Conservation (phyloP, 2,329 filamentous ascomycete genomes). For the Epichloe coenophiala region DNA sequence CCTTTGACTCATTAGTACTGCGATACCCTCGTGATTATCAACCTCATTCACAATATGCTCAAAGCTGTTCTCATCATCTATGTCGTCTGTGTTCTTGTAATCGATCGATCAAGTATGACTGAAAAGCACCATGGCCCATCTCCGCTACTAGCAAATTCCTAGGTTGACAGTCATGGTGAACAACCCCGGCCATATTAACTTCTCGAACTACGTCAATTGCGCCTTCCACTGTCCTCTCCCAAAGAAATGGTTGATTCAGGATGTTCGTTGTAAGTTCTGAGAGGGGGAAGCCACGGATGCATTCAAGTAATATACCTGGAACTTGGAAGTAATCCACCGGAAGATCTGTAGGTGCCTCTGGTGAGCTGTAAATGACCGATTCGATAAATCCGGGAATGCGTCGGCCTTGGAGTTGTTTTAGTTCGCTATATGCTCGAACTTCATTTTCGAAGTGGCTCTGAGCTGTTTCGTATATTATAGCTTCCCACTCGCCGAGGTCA, state of each 20-base stretch:
- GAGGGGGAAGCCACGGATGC: conserved; percentile 3
- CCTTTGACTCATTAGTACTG: conserved; percentile 1
- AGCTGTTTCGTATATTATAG: conserved; percentile 4
- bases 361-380: conserved; percentile 1
- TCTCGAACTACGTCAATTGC: conserved; percentile 1
- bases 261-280: conserved; percentile 1
- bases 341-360: conserved; percentile 3
- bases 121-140: not conserved
- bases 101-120: conserved; percentile 6
- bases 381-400: conserved; percentile 5
- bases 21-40: conserved; percentile 1
- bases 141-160: conserved; percentile 4
- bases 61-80: conserved; percentile 3
- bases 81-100: conserved; percentile 6
- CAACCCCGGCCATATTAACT: conserved; percentile 4
- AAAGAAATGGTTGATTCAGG: conserved; percentile 1
- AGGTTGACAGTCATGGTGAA: conserved; percentile 6
- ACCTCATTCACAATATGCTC: not conserved
- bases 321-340: conserved; percentile 2
- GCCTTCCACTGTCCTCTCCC: not conserved
- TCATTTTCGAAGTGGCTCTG: conserved; percentile 1
- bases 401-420: conserved; percentile 4
- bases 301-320: conserved; percentile 4
- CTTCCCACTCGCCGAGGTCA: conserved; percentile 3
- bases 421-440: conserved; percentile 5